Conservation (phyloP, 2,329 filamentous ascomycete species). For the Aspergillus ruber region DNA sequence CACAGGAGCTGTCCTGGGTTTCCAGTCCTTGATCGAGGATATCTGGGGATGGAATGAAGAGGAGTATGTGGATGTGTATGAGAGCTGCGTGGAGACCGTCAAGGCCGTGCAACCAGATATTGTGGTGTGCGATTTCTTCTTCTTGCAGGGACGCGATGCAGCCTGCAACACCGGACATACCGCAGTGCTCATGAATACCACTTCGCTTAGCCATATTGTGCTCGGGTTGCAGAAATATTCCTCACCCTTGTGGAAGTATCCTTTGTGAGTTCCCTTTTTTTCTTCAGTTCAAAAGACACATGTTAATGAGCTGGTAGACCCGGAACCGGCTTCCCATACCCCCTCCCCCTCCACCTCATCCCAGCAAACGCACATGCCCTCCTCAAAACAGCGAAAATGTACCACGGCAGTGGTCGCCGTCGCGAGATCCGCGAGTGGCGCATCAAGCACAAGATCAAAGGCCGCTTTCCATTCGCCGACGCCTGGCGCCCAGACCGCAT, state of each 20-base stretch:
- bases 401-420: conserved; percentile 17
- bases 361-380: conserved; percentile 39
- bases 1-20: conserved; percentile 27
- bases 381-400: conserved; percentile 20
- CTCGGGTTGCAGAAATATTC: conserved; percentile 33
- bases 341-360: conserved; percentile 40
- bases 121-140: conserved; percentile 40
- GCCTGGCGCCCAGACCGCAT: conserved; percentile 20
- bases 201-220: conserved; percentile 39
- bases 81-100: conserved; percentile 35
- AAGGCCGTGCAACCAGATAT: conserved; percentile 33
- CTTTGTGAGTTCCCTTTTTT: conserved; percentile 16
- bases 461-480: conserved; percentile 21
- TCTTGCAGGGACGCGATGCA: conserved; percentile 41
- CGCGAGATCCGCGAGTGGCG: conserved; percentile 18
- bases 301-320: conserved; percentile 23
- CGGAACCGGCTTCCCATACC: conserved; percentile 42
- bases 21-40: conserved; percentile 20
- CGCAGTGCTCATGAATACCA: conserved; percentile 40
- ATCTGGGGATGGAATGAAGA: conserved; percentile 32
- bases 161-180: conserved; percentile 30
- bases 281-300: neutral
- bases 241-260: conserved; percentile 28
- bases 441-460: conserved; percentile 20
- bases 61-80: conserved; percentile 38